phyloP scores from a whole-genome alignment of 2,329 filamentous ascomycete species.

The Pestalotiopsis sp. region DNA sequence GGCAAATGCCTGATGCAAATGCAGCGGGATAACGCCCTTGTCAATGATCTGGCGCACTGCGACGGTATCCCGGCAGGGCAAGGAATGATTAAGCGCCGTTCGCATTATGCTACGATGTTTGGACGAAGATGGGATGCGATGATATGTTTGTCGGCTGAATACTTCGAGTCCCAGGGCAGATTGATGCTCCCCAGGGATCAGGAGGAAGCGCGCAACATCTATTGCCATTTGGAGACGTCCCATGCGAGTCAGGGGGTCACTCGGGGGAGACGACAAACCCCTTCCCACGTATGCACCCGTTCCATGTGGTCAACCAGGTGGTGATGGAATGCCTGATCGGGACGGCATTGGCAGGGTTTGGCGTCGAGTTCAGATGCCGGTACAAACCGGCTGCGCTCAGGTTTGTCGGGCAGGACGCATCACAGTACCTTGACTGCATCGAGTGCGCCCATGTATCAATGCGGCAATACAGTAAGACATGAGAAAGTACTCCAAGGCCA shows the following conservation, averaged over 20 bases:
- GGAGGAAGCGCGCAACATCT: background rate
- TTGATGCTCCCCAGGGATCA: background rate
- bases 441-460: background rate
- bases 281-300: background rate
- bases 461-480: background rate
- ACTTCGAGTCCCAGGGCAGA: background rate
- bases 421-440: background rate
- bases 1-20: too few species aligned
- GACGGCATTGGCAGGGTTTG: background rate
- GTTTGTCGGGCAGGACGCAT: background rate
- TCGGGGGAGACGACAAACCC: background rate
- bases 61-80: background rate
- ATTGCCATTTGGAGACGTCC: background rate
- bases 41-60: background rate
- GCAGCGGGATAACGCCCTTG: too few species aligned
- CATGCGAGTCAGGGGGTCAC: background rate
- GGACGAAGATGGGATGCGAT: background rate
- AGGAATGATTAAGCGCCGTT: background rate
- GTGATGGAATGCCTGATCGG: background rate
- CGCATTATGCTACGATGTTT: background rate
- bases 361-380: too few species aligned
- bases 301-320: background rate
- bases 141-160: background rate
- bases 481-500: background rate
- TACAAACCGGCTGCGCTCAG: background rate